Evolutionary conservation across 495 filamentous ascomycete species (phyloP).

Genomic region (Penicillium fimorum): DNA sequence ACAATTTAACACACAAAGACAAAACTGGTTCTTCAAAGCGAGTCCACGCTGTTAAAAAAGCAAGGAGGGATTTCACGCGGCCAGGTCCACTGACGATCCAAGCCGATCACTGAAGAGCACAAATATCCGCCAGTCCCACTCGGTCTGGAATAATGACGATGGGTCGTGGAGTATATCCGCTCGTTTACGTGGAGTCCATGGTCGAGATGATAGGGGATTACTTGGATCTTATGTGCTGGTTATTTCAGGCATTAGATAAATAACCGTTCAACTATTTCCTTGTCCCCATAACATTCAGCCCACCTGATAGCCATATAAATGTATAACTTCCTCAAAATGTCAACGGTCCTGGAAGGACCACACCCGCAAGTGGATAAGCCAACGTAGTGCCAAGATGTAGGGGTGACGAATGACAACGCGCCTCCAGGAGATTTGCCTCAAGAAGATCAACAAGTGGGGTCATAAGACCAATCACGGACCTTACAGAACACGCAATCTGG

Average conservation of each 20-base stretch:
- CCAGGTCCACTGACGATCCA: slow-evolving; percentile 17
- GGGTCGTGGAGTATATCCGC: slow-evolving; percentile 23
- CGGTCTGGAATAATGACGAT: slow-evolving; percentile 41
- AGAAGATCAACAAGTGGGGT: slow-evolving; percentile 7
- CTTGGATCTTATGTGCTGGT: background rate
- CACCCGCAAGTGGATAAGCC: background rate
- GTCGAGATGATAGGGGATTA: background rate
- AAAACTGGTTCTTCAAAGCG: slow-evolving; percentile 7
- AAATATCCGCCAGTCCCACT: slow-evolving; percentile 8
- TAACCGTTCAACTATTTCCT: background rate
- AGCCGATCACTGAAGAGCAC: slow-evolving; percentile 13
- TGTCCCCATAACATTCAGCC: background rate
- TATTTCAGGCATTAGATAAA: background rate
- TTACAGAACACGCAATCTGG: slow-evolving; percentile 37
- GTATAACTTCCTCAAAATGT: background rate
- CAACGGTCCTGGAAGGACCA: background rate
- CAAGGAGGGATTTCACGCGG: background rate
- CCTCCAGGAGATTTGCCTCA: slow-evolving; percentile 4
- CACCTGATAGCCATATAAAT: background rate
- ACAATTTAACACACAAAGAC: background rate
- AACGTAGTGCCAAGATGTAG: background rate
- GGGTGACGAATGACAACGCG: slow-evolving; percentile 6
- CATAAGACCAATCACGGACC: slow-evolving; percentile 24
- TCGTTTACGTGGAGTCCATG: background rate
- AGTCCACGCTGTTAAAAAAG: background rate